These are phyloP conservation scores for Chenopodium album DNA, from an alignment of 148 eudicot species.

Conservation along the genomic window DNA sequence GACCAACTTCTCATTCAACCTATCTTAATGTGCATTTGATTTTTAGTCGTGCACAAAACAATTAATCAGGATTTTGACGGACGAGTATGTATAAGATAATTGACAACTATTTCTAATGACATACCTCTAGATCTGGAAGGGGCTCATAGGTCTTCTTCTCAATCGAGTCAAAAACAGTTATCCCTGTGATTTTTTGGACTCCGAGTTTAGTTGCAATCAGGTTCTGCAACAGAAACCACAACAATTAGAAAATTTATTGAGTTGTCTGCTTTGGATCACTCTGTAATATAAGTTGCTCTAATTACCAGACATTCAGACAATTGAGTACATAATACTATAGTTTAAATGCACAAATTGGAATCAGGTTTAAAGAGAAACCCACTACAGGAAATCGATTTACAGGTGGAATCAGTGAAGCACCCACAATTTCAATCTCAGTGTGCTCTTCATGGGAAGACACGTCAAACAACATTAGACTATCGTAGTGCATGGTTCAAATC, in stretches of 20 bases:
- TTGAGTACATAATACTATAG: no score
- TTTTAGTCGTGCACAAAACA: neutral
- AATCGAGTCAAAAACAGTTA: conserved; percentile 75
- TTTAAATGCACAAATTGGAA: no score
- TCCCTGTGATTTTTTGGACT: conserved; percentile 91
- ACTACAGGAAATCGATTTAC: neutral
- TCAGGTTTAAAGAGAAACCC: neutral
- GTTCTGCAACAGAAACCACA: conserved; percentile 56
- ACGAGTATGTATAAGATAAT: neutral
- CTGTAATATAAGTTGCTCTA: no score
- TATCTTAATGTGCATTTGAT: neutral
- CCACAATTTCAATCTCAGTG: neutral
- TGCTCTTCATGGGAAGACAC: neutral
- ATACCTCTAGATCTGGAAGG: conserved; percentile 79
- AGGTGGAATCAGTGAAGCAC: neutral
- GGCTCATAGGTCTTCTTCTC: conserved; percentile 91
- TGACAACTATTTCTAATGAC: conserved; percentile 9
- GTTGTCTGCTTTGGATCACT: neutral
- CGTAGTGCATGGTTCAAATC: neutral
- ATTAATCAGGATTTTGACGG: neutral
- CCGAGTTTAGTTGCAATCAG: conserved; percentile 84
- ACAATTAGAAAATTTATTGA: neutral
- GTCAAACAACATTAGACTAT: neutral
- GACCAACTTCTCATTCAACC: neutral
- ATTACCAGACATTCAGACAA: no score